Evolutionary conservation across 768 basidiomycete genomes (phyloP), one percentile per base, ranked within the genome.

Genomic region (Lyophyllum decastes): DNA sequence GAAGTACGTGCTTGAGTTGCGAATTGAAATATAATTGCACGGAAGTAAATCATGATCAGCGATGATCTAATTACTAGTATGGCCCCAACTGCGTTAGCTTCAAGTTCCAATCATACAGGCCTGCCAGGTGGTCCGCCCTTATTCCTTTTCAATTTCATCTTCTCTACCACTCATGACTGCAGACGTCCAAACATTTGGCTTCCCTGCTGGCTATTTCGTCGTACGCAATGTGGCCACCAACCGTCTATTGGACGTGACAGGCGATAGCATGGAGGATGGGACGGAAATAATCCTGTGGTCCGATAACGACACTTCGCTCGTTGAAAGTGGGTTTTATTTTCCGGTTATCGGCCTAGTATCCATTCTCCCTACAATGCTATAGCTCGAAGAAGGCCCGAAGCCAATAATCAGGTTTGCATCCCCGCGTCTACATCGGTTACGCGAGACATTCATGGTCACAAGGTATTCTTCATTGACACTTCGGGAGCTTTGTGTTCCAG

Each of bases 401-500:
- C 86, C 1, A 85, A 90, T 60, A 94, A 94, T 63, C 91, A 93
- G 78, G 90, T 83, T 40, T 26, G 73, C 63, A 25, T 34, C 46
- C 43, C n/a, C 40, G 19, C n/a, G 34, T 30, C 12, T n/a, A 21
- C n/a, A 21, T n/a, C 9, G 17, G 10, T 6, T 10, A 4, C 19
- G 22, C 22, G n/a, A 52, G 38, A 44, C 22, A 34, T 54, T 35
- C 12, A 44, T 12, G 48, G 5, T 57, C 22, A 26, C 34, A 63
- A 93, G 89, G 89, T 94, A 17, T 94, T 92, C 74, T 94, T 90
- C 74, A 82, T 94, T 52, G 92, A 94, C 68, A 80, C 82, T 2
- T 82, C 83, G 19, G 92, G 92, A 19, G 85, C 84, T 10, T 71
- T 94, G 41, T 94, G 90, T 68, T 90, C 92, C 9, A 81, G 88